These are phyloP conservation scores for Colletotrichum zoysiae DNA, from an alignment of 2,329 filamentous ascomycete genomes.

Conservation along the genomic window DNA sequence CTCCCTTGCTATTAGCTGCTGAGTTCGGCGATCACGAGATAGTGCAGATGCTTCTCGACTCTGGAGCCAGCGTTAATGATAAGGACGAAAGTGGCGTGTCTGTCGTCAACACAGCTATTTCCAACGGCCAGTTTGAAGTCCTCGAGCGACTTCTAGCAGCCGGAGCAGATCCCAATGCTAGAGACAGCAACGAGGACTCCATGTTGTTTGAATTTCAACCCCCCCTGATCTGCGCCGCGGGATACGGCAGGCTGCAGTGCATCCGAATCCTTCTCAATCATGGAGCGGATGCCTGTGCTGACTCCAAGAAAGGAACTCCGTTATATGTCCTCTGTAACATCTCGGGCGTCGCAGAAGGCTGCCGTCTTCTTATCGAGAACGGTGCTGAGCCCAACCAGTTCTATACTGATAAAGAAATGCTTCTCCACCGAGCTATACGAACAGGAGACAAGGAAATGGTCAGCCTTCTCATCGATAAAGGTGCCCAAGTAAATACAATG, in stretches of 20 bases:
- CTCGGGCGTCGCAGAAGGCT: background rate
- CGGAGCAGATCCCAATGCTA: background rate
- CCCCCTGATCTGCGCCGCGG: background rate
- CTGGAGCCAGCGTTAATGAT: background rate
- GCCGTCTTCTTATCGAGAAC: background rate
- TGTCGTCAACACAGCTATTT: background rate
- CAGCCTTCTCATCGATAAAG: background rate
- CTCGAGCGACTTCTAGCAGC: background rate
- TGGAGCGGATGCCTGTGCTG: background rate
- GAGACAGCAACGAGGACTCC: background rate
- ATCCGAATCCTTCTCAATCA: background rate
- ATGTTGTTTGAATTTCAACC: background rate
- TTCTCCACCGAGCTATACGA: background rate
- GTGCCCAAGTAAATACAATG: background rate
- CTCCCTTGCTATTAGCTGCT: background rate
- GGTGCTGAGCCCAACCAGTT: background rate
- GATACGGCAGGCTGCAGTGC: background rate
- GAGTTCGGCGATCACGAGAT: background rate
- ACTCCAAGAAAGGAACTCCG: background rate
- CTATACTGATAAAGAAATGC: conserved; percentile 2
- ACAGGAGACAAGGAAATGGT: background rate
- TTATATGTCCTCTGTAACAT: background rate
- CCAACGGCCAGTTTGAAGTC: background rate
- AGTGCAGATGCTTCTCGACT: background rate
- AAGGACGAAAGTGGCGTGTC: background rate